Evolutionary conservation across 805 yeast genomes (phyloP).

Genomic region (Diddensiella santjacobensis): DNA sequence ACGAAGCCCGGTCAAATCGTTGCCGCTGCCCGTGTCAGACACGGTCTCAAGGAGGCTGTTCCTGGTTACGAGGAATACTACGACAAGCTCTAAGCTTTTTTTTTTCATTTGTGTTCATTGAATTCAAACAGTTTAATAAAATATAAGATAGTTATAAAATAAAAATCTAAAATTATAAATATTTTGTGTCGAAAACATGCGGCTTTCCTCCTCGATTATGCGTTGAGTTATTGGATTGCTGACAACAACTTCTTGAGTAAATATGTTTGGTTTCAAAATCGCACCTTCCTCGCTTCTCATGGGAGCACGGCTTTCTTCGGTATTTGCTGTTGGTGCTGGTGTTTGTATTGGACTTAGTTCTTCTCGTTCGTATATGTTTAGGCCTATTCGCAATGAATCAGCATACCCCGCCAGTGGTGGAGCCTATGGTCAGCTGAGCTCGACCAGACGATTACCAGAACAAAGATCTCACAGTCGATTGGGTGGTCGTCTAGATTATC

Average conservation of each 20-base stretch:
- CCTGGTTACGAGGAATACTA: conserved; percentile 98
- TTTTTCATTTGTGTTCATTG: too few species aligned
- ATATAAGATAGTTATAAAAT: too few species aligned
- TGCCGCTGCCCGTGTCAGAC: conserved; percentile 79
- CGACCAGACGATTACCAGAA: background rate
- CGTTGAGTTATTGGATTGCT: too few species aligned
- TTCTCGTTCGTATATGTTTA: background rate
- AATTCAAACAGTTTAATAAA: too few species aligned
- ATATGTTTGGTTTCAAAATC: background rate
- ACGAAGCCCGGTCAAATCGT: conserved; percentile 67
- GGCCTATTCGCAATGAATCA: background rate
- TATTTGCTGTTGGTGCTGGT: conserved; percentile 1
- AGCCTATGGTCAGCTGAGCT: conserved; percentile 1
- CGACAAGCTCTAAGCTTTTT: conserved; percentile 41
- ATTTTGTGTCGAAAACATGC: too few species aligned
- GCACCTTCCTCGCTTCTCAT: background rate
- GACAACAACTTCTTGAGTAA: too few species aligned
- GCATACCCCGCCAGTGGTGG: background rate
- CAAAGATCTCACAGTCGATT: conserved; percentile 12
- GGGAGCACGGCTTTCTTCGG: background rate
- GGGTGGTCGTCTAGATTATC: conserved; percentile 46
- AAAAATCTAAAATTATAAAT: too few species aligned
- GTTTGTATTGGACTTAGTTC: background rate
- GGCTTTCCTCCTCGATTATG: too few species aligned
- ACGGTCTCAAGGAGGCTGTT: conserved; percentile 94